Evolutionary conservation across 1,284 basidiomycete species (phyloP).

Genomic region (Pseudozyma hubeiensis): DNA sequence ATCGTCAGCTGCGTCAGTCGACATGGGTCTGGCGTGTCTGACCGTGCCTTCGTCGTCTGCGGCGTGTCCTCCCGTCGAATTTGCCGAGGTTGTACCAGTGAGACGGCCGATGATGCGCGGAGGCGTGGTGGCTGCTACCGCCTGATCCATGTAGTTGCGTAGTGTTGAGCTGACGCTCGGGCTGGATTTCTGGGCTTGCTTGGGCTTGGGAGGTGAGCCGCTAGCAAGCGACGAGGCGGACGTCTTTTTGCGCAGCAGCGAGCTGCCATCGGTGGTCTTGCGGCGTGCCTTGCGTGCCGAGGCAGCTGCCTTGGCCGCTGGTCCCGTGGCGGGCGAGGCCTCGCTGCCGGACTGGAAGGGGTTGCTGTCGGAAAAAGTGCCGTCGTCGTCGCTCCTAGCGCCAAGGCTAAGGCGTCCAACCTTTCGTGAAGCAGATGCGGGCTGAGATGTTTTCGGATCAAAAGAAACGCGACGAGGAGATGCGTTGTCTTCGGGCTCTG

Average conservation of each 20-base stretch:
- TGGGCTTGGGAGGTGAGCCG: conserved; percentile 17
- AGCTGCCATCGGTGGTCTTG: conserved; percentile 36
- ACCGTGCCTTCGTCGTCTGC: conserved; percentile 29
- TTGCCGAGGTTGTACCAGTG: conserved; percentile 21
- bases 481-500: conserved; percentile 73
- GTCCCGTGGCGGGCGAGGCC: conserved; percentile 60
- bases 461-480: conserved; percentile 27
- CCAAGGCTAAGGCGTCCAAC: conserved; percentile 40
- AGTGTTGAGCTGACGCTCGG: conserved; percentile 10
- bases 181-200: conserved; percentile 10
- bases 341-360: conserved; percentile 73
- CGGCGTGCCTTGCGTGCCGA: conserved; percentile 31
- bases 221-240: conserved; percentile 12
- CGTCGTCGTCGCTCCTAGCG: conserved; percentile 54
- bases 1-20: conserved; percentile 17
- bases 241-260: conserved; percentile 32
- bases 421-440: conserved; percentile 10
- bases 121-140: conserved; percentile 39
- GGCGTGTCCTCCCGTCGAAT: conserved; percentile 18
- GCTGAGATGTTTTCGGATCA: conserved; percentile 18
- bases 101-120: conserved; percentile 41
- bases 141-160: conserved; percentile 56
- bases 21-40: neutral
- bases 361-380: conserved; percentile 72
- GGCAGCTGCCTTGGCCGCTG: conserved; percentile 41